Evolutionary conservation across 352 stramenopile genomes (phyloP), one percentile per base, ranked within the genome.

Genomic region (Globisporangium viniferum): DNA sequence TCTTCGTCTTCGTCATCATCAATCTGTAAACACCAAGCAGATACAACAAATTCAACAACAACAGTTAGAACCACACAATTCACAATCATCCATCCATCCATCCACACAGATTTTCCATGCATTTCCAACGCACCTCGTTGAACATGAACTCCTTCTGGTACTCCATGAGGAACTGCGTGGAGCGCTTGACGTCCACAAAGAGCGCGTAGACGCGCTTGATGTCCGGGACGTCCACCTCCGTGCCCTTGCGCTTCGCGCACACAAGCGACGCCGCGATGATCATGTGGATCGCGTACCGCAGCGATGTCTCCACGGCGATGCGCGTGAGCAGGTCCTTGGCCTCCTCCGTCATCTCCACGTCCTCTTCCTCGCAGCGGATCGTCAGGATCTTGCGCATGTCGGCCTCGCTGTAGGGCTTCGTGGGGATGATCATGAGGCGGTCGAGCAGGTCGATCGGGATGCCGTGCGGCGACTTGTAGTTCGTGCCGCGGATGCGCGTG

Each of bases 251-350:
- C 78, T 99, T 99, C 22, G 88, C 78, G 59, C 96, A 98, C 55
- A 97, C 86, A 9, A 99, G 81, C 59, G 91, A 98, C n/a, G 96
- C 90, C 12, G 96, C 96, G 72, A 99, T 99, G 77, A 99, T 99
- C 94, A 99, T 99, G 71, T 99, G 97, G 75, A 99, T 99, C 9
- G 97, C 97, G 81, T 99, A 99, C 53, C 97, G 97, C 48, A 99
- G 85, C 51, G 91, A 98, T 27, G 98, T 99, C 84, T 99, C 97
- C 27, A 97, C 91, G 3, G 95, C 97, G 74, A 99, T 99, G n/a
- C 94, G 89, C n/a, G 97, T 99, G 29, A 99, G 85, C 36, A 99
- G 71, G 55, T 99, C 96, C 62, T 99, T 90, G 14, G 97, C 97
- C 46, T 99, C 95, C 51, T 98, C 92, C 1, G 87, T 91, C 97